phyloP scores from a whole-genome alignment of 2,329 filamentous ascomycete species.

The Aspergillus sp. region DNA sequence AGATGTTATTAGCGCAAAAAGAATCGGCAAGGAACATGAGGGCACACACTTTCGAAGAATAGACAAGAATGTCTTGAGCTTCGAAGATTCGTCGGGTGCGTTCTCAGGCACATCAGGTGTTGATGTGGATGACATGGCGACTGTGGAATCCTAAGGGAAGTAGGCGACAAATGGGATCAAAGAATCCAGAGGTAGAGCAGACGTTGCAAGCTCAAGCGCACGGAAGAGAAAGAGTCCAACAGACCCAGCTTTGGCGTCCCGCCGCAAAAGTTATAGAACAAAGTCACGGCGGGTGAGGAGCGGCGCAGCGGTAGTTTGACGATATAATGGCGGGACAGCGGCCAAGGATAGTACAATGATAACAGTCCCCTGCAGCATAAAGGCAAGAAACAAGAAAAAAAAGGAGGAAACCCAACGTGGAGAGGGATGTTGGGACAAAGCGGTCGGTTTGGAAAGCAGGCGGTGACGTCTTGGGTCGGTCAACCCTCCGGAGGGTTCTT shows the following conservation, averaged over 20 bases:
- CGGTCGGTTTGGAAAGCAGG: constrained; percentile 16
- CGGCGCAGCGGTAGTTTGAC: not conserved
- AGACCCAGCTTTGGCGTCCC: constrained; percentile 6
- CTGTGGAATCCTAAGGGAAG: not conserved
- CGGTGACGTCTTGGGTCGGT: constrained; percentile 22
- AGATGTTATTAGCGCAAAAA: constrained; percentile 1
- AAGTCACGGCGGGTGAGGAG: not conserved
- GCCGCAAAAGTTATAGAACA: constrained; percentile 5
- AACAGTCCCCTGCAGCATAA: not conserved
- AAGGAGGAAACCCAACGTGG: not conserved
- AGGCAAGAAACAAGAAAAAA: not conserved
- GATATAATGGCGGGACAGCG: not conserved
- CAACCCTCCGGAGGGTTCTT: constrained; percentile 6
- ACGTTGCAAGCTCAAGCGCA: not conserved
- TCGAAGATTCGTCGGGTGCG: constrained; percentile 74
- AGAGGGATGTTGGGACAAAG: constrained; percentile 13
- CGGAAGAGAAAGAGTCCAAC: not conserved
- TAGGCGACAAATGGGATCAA: not conserved
- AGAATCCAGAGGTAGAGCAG: constrained; percentile 1
- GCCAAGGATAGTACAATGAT: not conserved
- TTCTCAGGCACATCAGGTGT: constrained; percentile 49
- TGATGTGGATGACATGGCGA: constrained; percentile 32
- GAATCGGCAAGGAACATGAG: not conserved
- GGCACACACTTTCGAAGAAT: constrained; percentile 75
- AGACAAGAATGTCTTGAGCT: constrained; percentile 82